These are phyloP conservation scores for Ceratocystis colombiana DNA, from an alignment of 2,329 filamentous ascomycete genomes.

Conservation along the genomic window DNA sequence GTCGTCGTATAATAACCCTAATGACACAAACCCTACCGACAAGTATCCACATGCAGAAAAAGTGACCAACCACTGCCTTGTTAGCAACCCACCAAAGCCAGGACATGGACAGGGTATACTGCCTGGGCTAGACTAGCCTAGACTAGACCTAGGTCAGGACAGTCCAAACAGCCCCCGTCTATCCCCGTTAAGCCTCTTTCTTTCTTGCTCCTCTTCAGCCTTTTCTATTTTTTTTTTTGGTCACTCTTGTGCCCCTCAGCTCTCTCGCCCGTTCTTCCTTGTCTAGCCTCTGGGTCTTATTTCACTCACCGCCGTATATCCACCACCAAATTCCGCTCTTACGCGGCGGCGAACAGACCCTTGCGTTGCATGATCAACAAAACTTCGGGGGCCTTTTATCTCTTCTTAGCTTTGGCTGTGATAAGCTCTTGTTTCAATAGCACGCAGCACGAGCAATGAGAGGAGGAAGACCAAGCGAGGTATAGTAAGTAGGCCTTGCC, in stretches of 20 bases:
- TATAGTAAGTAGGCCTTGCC: neutral
- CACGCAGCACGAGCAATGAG: neutral
- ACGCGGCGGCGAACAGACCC: slow-evolving; percentile 14
- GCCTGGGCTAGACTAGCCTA: too few relatives aligned
- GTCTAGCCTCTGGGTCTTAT: neutral
- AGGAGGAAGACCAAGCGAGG: neutral
- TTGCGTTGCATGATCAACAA: slow-evolving; percentile 15
- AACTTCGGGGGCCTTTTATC: neutral
- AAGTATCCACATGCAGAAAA: too few relatives aligned
- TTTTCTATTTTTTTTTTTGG: neutral
- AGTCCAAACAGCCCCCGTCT: too few relatives aligned
- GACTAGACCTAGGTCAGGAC: too few relatives aligned
- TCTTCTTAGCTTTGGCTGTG: neutral
- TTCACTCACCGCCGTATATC: slow-evolving; percentile 2
- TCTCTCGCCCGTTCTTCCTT: neutral
- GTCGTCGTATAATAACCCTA: too few relatives aligned
- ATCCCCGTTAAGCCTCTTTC: too few relatives aligned
- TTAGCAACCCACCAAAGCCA: too few relatives aligned
- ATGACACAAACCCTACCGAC: too few relatives aligned
- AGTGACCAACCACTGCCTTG: too few relatives aligned
- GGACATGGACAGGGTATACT: too few relatives aligned
- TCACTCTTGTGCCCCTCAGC: neutral
- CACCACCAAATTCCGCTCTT: slow-evolving; percentile 7
- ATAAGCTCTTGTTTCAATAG: slow-evolving; percentile 10
- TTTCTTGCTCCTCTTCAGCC: neutral